Evolutionary conservation across 176 grass and related monocot genomes (phyloP).

Genomic region (Ananas comosus): DNA sequence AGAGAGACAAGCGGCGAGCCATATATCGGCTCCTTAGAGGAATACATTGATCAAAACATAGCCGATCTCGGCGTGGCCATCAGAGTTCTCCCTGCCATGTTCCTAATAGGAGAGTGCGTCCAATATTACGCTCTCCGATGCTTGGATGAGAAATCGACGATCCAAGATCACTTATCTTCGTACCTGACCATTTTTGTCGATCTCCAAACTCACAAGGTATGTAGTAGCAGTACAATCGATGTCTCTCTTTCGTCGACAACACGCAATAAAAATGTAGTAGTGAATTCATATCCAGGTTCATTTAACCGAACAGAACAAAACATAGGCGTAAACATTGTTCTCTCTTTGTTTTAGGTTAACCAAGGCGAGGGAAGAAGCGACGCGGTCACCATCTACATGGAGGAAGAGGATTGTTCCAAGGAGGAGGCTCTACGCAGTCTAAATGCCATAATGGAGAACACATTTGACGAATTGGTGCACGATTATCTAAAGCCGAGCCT

Average conservation of each 20-base stretch:
- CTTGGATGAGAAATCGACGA: conserved; percentile 13
- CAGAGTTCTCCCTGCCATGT: conserved; percentile 18
- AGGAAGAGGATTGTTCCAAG: conserved; percentile 7
- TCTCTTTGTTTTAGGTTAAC: conserved; percentile 9
- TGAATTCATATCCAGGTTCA: neutral
- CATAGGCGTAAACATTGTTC: neutral
- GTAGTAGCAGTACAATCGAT: neutral
- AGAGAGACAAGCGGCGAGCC: neutral
- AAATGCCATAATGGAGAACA: conserved; percentile 9
- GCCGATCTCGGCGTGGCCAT: conserved; percentile 10
- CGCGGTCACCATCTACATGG: conserved; percentile 4
- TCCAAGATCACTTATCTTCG: conserved; percentile 12
- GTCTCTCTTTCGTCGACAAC: too few species aligned
- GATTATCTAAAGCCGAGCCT: conserved; percentile 14
- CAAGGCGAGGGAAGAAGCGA: neutral
- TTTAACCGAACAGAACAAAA: neutral
- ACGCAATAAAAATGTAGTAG: too few species aligned
- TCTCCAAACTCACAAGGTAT: conserved; percentile 23
- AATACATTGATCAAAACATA: conserved; percentile 17
- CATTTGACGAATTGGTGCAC: conserved; percentile 22
- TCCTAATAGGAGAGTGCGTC: conserved; percentile 17
- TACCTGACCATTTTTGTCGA: conserved; percentile 18
- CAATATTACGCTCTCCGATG: neutral
- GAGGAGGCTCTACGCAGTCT: conserved; percentile 13
- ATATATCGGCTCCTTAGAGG: neutral